Base-by-base conservation (phyloP, 2,329 filamentous ascomycete genomes). In the Tolypocladium paradoxum region DNA sequence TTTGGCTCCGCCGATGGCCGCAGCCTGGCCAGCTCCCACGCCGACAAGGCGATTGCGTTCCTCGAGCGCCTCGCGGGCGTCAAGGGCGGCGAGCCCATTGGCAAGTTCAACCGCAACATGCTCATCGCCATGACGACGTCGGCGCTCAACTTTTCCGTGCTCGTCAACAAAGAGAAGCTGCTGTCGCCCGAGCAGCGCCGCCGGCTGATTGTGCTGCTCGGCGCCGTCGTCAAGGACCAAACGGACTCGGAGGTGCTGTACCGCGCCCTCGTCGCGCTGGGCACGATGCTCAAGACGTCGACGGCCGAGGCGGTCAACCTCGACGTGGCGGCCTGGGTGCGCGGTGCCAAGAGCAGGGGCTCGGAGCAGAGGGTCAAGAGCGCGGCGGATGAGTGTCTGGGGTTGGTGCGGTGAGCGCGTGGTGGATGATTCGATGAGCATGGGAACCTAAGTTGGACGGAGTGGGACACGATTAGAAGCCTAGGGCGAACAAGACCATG, bases 191-290 rank as follows among this genome's bases (percentile, higher is more conserved):
- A 62, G 49, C 64, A 65, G 35, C 65, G 65, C 20, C 65, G 66
- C 20, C 63, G 68, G 11, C 70, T 90, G 5, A 65, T 89, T 2
- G 76, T 82, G 33, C 76, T 85, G 6, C 68, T 91, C 0, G 78
- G 78, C 1, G 75, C 76, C 53, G 77, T 92, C 1, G 69, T 95
- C 1, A 71, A 74, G 6, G 77, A 75, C 4, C 84, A 88, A 57
- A 82, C 76, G 2, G 91, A 97, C 61, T 81, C 84, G 0, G 93
- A 97, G 65, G 88, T 89, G 0, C 71, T 93, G 4, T 97, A 91
- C 66, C 83, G 93, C 24, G 82, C 83, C 0, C 76, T 97, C 6
- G 88, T 95, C 7, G 89, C 88, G 0, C 70, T 92, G 0, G 95
- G 93, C 0, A 99, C 91, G 1, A 66, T 55, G 67, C 90, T 66